Evolutionary conservation across 768 basidiomycete species (phyloP), one percentile per base, ranked within the genome.

Genomic region (Hemileccinum rubropunctum): DNA sequence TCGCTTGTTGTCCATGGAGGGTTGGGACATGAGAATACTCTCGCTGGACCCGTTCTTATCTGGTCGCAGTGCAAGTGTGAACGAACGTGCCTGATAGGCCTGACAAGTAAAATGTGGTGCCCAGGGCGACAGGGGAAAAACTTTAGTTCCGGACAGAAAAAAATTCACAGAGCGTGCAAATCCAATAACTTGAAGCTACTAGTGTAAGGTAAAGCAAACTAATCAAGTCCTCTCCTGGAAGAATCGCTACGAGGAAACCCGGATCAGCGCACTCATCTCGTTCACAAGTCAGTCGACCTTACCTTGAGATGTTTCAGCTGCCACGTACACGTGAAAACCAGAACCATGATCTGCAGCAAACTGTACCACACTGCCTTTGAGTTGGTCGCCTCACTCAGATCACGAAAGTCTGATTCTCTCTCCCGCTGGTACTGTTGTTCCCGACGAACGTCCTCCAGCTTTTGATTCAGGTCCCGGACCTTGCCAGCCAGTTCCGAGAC

Each of bases 341-440:
- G 71, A 11, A 95, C 85, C 13, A 79, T 69, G 50, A 98, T 91
- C 76, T 99, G 95, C 30, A 82, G 77, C 23, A 98, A 41, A 61
- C 86, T 93, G 70, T 97, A 98, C 91, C 92, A 98, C 39, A 98
- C 89, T 1, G 97, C 94, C 52, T 85, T 75, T n/a, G 86, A 73
- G 71, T 99, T 99, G 34, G 92, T 95, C 14, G 71, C 68, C 70
- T 99, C 97, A 59, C 91, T 94, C 54, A 98, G 69, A 70, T 93
- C 74, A 34, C 97, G 75, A 65, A 88, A 99, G 59, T 90, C 86
- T 11, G 89, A 77, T 71, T 99, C 97, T 57, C 97, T 76, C 72
- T 99, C 95, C 37, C 97, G 79, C 74, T 98, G 95, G 65, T 98
- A 99, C 70, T 95, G 91, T 72, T 99, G 97, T 71, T 98, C 97